phyloP scores from a whole-genome alignment of 176 grass and related monocot genomes.

The Zea luxurians region DNA sequence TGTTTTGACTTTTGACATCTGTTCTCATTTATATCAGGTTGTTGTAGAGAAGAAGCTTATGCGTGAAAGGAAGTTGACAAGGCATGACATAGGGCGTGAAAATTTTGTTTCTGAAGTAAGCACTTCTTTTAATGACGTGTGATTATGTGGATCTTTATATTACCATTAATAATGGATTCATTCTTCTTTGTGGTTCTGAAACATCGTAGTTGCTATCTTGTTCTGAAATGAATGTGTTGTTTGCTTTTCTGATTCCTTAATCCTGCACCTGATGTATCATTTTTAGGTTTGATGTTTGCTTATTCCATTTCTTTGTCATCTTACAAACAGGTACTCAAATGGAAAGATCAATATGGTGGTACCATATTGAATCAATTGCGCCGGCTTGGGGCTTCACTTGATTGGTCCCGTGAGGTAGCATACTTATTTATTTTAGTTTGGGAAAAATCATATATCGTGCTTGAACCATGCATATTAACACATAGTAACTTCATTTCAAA shows the following conservation, averaged over 20 bases:
- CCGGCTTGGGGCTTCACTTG: constrained; percentile 79
- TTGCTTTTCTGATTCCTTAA: neutral
- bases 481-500: constrained; percentile 30
- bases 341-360: constrained; percentile 69
- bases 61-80: constrained; percentile 79
- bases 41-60: constrained; percentile 97
- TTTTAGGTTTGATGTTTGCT: neutral
- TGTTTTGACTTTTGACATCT: constrained; percentile 12
- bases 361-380: constrained; percentile 57
- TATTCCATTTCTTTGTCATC: constrained; percentile 35
- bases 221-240: neutral
- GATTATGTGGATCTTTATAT: neutral
- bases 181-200: neutral
- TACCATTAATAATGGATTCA: neutral
- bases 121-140: neutral
- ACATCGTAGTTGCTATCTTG: neutral
- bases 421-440: constrained; percentile 25
- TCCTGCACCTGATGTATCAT: neutral
- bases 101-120: constrained; percentile 74
- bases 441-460: neutral
- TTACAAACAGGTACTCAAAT: constrained; percentile 68
- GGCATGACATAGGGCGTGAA: constrained; percentile 62
- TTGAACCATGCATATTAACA: constrained; percentile 27
- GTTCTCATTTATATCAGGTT: constrained; percentile 53
- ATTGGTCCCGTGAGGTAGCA: constrained; percentile 81